Base-by-base conservation (phyloP, 108 stramenopile species). In the Nitzschia sp. region DNA sequence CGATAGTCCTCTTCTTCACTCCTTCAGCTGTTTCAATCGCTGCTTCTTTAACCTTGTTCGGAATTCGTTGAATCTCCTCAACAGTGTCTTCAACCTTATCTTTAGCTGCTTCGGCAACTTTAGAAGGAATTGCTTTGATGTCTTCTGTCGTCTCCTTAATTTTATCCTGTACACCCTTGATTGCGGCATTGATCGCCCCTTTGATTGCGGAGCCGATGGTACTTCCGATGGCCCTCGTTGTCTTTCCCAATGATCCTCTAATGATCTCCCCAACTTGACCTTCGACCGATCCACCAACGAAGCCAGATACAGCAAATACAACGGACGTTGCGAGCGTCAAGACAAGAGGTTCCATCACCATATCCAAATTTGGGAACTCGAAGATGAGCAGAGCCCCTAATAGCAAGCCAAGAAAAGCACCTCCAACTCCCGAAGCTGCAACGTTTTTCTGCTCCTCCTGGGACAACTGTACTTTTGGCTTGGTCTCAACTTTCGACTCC, bases 91-190 rank as follows among this genome's bases (percentile, higher is more conserved):
- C 72, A 44, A 81, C 78, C 60, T 75, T 85, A 21, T 72, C 46
- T 26, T 68, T 68, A n/a, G 79, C 81, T 1, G 78, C 83, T 45
- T 77, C 69, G 11, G 48, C 64, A 31, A 81, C 55, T 21, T 66
- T 78, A 27, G 59, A 59, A 34, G 78, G 81, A 46, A 72, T 71
- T 38, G 78, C 79, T 69, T 73, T 82, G 62, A 91, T 83, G 45
- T 84, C 85, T 16, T 87, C 84, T 9, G 82, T 80, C 2, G 81
- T 74, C 44, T 80, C 63, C 11, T 85, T 71, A 25, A 84, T 68
- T 63, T 75, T 81, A 26, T 79, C 60, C 34, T 60, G 59, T 0
- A 71, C 82, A 6, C 69, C 72, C 46, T 66, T 60, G n/a, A 54
- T 52, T 27, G 79, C 81, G 27, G 34, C 68, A 5, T 54, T 48